Conservation (phyloP, 306 rosid species). For the Prunus armeniaca region DNA sequence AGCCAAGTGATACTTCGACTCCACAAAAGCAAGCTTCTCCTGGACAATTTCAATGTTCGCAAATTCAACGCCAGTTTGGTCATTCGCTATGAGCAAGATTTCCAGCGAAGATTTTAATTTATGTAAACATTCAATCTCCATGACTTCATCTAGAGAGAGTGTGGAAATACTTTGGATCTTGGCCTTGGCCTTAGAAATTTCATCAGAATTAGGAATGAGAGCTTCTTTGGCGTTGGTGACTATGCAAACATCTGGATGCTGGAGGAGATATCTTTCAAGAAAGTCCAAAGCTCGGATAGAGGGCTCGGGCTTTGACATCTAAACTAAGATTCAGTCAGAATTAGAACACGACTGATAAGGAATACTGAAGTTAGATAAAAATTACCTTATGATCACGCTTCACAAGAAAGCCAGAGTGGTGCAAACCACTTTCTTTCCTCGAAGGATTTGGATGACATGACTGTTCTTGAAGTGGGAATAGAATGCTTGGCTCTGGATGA, state of each 20-base stretch:
- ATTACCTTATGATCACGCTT: neutral
- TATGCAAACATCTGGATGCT: neutral
- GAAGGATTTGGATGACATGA: neutral
- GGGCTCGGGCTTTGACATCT: neutral
- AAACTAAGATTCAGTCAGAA: neutral
- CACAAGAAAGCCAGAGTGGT: neutral
- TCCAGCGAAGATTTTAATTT: neutral
- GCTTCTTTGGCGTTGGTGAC: neutral
- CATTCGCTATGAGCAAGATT: neutral
- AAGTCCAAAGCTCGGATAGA: conserved; percentile 4
- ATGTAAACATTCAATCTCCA: neutral
- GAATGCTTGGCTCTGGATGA: neutral
- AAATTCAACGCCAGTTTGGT: neutral
- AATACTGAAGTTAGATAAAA: neutral
- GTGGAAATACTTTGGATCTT: neutral
- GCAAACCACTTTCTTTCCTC: neutral
- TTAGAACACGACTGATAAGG: neutral
- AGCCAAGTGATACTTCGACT: conserved; percentile 5
- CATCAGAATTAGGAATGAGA: neutral
- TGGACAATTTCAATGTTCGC: neutral
- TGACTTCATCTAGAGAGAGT: conserved; percentile 4
- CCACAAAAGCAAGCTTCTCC: neutral
- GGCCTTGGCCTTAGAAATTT: neutral
- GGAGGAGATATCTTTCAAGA: neutral
- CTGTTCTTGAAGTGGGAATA: neutral